phyloP scores from a whole-genome alignment of 495 filamentous ascomycete genomes.

The Neurospora sp. region DNA sequence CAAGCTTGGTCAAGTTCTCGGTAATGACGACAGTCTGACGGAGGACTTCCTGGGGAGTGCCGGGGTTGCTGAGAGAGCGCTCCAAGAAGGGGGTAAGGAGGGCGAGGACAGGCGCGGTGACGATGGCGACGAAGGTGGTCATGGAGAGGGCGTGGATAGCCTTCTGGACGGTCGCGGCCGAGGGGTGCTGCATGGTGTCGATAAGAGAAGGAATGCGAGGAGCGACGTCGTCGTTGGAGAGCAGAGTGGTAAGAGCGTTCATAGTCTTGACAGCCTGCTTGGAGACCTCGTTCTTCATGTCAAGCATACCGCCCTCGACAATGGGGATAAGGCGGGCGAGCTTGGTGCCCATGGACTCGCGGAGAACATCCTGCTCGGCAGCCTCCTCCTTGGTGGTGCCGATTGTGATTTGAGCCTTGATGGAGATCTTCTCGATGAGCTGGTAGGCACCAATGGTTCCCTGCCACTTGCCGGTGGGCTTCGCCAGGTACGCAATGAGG shows the following conservation, averaged over 20 bases:
- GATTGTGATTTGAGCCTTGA: constrained; percentile 77
- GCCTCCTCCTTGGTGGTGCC: constrained; percentile 70
- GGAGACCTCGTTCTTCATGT: constrained; percentile 80
- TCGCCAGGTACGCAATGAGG: constrained; percentile 62
- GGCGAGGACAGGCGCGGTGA: constrained; percentile 96
- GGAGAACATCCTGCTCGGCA: constrained; percentile 71
- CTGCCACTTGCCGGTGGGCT: constrained; percentile 87
- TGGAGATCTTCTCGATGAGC: constrained; percentile 80
- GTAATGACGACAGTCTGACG: constrained; percentile 96
- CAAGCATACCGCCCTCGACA: constrained; percentile 90
- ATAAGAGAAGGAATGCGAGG: constrained; percentile 89
- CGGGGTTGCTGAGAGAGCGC: constrained; percentile 78
- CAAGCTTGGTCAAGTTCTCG: constrained; percentile 96
- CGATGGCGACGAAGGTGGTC: constrained; percentile 96
- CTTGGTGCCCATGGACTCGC: constrained; percentile 85
- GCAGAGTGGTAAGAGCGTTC: constrained; percentile 76
- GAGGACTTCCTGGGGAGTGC: constrained; percentile 86
- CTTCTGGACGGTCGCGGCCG: constrained; percentile 77
- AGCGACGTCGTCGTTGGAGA: constrained; percentile 94
- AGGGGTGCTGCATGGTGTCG: constrained; percentile 91
- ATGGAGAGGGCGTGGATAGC: constrained; percentile 94
- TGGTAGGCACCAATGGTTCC: constrained; percentile 76
- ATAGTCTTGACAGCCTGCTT: constrained; percentile 87
- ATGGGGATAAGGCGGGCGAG: constrained; percentile 85
- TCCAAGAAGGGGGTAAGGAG: constrained; percentile 92